These are phyloP conservation scores for Aspergillus jensenii DNA, from an alignment of 2,329 filamentous ascomycete genomes.

Conservation along the genomic window DNA sequence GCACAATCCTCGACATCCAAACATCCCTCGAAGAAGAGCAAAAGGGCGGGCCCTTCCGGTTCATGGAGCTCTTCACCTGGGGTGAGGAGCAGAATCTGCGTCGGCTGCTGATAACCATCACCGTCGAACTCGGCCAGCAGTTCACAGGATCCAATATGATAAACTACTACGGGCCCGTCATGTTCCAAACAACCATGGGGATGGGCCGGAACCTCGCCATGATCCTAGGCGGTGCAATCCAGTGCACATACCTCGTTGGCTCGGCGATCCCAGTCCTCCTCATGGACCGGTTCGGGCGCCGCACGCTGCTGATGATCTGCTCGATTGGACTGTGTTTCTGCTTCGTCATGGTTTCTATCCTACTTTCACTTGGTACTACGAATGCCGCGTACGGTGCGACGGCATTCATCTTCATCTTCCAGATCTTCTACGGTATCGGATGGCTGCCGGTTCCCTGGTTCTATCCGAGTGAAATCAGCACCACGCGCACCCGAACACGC, in stretches of 20 bases:
- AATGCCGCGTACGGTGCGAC: constrained; percentile 42
- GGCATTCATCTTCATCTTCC: constrained; percentile 48
- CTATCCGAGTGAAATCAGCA: constrained; percentile 44
- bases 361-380: constrained; percentile 35
- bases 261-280: constrained; percentile 43
- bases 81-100: constrained; percentile 34
- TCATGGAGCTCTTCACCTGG: constrained; percentile 36
- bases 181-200: constrained; percentile 41
- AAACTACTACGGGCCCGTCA: constrained; percentile 43
- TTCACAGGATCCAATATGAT: constrained; percentile 41
- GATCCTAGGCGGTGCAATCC: constrained; percentile 51
- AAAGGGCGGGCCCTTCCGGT: constrained; percentile 33
- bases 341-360: constrained; percentile 42
- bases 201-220: constrained; percentile 51
- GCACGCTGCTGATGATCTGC: constrained; percentile 42
- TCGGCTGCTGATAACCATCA: constrained; percentile 32
- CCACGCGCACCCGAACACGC: constrained; percentile 41
- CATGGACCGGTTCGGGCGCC: constrained; percentile 45
- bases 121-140: constrained; percentile 39
- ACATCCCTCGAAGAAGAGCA: constrained; percentile 22
- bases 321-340: constrained; percentile 46
- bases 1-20: constrained; percentile 23
- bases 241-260: constrained; percentile 42
- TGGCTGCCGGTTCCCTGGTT: constrained; percentile 48
- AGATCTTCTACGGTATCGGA: constrained; percentile 45